phyloP scores from a whole-genome alignment of 2,329 filamentous ascomycete genomes.

The Raffaelea ambrosiae region DNA sequence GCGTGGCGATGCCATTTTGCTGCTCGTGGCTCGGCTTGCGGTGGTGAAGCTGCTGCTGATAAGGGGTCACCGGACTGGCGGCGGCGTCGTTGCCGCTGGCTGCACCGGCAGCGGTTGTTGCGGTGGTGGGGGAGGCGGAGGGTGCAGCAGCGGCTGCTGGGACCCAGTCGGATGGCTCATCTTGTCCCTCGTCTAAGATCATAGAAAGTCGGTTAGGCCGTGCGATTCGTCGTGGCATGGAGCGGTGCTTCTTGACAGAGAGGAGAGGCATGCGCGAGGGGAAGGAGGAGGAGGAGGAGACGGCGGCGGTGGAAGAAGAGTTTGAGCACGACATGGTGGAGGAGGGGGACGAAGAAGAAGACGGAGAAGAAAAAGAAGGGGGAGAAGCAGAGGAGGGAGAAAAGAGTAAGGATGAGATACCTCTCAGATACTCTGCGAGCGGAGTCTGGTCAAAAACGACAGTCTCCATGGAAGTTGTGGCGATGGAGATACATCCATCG shows the following conservation, averaged over 20 bases:
- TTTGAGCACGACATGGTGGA: background rate
- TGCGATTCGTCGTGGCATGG: conserved; percentile 2
- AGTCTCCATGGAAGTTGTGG: conserved; percentile 60
- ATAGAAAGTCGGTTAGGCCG: conserved; percentile 10
- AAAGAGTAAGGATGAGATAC: conserved; percentile 37
- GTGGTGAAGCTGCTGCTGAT: conserved; percentile 3
- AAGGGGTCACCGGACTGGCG: conserved; percentile 7
- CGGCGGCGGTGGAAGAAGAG: background rate
- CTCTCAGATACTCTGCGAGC: conserved; percentile 82
- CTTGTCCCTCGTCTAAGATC: conserved; percentile 39
- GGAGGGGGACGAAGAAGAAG: background rate
- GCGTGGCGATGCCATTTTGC: conserved; percentile 26
- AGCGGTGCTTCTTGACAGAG: background rate
- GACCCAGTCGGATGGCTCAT: conserved; percentile 38
- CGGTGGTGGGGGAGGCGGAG: conserved; percentile 1
- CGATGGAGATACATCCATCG: background rate
- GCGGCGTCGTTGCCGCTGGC: conserved; percentile 10
- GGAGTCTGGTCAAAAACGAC: conserved; percentile 81
- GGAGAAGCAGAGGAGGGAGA: background rate
- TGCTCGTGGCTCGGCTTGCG: conserved; percentile 3
- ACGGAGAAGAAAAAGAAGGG: background rate
- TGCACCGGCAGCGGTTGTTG: conserved; percentile 18
- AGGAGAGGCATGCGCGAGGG: conserved; percentile 4
- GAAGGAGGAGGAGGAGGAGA: background rate
- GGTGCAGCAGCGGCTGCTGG: conserved; percentile 22